Evolutionary conservation across 2,329 filamentous ascomycete species (phyloP).

Genomic region (Nannizzia gypsea): DNA sequence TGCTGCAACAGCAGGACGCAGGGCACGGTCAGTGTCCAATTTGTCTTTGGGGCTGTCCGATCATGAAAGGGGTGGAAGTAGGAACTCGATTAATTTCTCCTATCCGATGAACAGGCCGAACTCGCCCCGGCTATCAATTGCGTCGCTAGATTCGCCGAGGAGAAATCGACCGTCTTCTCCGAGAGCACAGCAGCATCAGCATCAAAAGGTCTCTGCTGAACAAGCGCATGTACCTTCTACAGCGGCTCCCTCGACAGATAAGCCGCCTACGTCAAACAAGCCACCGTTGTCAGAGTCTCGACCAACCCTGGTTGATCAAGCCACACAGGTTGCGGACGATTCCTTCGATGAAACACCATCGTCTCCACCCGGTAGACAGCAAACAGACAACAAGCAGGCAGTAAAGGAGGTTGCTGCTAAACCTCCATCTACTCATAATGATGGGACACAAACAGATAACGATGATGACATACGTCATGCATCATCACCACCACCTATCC

Average conservation of each 20-base stretch:
- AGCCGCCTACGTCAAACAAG: neutral
- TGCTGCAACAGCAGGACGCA: slow-evolving; percentile 29
- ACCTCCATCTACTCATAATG: neutral
- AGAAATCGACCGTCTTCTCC: neutral
- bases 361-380: neutral
- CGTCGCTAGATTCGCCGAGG: neutral
- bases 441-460: neutral
- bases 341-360: neutral
- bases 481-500: neutral
- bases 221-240: neutral
- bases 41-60: slow-evolving; percentile 22
- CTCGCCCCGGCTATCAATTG: slow-evolving; percentile 25
- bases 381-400: neutral
- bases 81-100: slow-evolving; percentile 39
- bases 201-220: neutral
- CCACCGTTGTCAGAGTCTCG: neutral
- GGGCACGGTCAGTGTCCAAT: slow-evolving; percentile 18
- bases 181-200: neutral
- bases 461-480: neutral
- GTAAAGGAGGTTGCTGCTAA: neutral
- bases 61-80: slow-evolving; percentile 29
- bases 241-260: neutral
- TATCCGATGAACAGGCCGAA: slow-evolving; percentile 34
- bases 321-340: neutral
- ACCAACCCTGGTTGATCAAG: neutral